These are phyloP conservation scores for Aspergillus chevalieri DNA, from an alignment of 2,329 filamentous ascomycete genomes.

Conservation along the genomic window DNA sequence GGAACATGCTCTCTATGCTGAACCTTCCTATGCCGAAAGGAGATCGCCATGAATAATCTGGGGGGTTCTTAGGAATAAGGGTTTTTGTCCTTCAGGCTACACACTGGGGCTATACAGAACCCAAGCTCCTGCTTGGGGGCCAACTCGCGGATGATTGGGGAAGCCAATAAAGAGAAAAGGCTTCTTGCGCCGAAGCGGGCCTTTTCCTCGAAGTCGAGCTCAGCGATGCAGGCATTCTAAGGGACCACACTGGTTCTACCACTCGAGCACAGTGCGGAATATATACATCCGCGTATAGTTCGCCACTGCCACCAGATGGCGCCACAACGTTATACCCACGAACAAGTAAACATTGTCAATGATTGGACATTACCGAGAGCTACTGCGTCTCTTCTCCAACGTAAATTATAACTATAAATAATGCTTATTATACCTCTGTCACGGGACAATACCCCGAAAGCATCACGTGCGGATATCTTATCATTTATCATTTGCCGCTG, in stretches of 20 bases:
- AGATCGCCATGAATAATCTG: constrained; percentile 39
- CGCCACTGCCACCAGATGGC: background rate
- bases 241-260: background rate
- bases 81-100: background rate
- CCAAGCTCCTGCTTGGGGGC: background rate
- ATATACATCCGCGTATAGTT: background rate
- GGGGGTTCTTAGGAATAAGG: background rate
- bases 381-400: too few species aligned
- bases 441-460: background rate
- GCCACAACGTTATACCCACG: background rate
- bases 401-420: background rate
- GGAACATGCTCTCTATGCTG: constrained; percentile 83
- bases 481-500: background rate
- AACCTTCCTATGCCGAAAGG: constrained; percentile 75
- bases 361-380: too few species aligned
- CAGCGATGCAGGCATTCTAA: too few species aligned
- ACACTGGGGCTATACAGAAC: background rate
- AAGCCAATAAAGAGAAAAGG: background rate
- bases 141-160: too few species aligned
- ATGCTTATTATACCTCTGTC: background rate
- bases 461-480: constrained; percentile 1
- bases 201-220: background rate
- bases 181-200: background rate
- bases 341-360: background rate
- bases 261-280: background rate